A percentile compares a stretch with the other conserved stretches of the same genome.
Conservation (phyloP, 2,329 filamentous ascomycete species). For the Monosporascus sp. region DNA sequence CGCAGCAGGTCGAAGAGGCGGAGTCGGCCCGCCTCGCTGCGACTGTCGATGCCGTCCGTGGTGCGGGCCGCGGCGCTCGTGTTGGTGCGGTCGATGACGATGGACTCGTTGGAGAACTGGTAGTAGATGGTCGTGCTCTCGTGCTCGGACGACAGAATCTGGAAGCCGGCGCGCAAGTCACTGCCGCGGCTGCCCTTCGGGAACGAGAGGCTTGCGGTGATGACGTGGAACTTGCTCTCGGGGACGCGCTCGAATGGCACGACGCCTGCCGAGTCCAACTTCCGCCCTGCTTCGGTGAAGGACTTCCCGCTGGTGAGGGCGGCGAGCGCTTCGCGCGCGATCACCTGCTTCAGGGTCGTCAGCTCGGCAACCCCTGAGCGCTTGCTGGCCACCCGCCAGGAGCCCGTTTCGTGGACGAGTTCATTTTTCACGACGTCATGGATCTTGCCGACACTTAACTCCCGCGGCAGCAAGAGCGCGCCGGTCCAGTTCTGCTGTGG, state of each 20-base stretch:
- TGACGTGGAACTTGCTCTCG: constrained; percentile 33
- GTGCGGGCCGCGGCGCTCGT: constrained; percentile 34
- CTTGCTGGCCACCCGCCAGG: constrained; percentile 31
- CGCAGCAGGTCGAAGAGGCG: constrained; percentile 34
- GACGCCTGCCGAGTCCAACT: constrained; percentile 5
- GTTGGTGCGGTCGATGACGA: constrained; percentile 35
- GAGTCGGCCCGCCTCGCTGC: constrained; percentile 32
- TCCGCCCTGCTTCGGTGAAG: constrained; percentile 19
- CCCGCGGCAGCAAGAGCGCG: constrained; percentile 35
- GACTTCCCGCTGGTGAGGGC: constrained; percentile 23
- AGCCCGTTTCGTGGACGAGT: constrained; percentile 31
- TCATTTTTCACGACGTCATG: constrained; percentile 35
- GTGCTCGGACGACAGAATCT: constrained; percentile 32
- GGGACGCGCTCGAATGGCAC: constrained; percentile 12
- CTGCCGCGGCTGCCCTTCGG: constrained; percentile 27
- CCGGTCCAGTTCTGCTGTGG: constrained; percentile 40
- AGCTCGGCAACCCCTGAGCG: constrained; percentile 30
- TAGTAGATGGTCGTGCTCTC: constrained; percentile 39
- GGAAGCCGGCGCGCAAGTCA: constrained; percentile 33
- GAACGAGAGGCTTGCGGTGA: constrained; percentile 33
- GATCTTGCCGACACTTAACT: constrained; percentile 35
- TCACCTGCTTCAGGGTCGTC: constrained; percentile 31
- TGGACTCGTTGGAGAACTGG: constrained; percentile 38
- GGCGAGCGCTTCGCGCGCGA: constrained; percentile 30
- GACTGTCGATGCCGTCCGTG: constrained; percentile 31